Evolutionary conservation across 129 eudicot genomes (phyloP), one percentile per base, ranked within the genome.

Genomic region (Lactuca saligna): DNA sequence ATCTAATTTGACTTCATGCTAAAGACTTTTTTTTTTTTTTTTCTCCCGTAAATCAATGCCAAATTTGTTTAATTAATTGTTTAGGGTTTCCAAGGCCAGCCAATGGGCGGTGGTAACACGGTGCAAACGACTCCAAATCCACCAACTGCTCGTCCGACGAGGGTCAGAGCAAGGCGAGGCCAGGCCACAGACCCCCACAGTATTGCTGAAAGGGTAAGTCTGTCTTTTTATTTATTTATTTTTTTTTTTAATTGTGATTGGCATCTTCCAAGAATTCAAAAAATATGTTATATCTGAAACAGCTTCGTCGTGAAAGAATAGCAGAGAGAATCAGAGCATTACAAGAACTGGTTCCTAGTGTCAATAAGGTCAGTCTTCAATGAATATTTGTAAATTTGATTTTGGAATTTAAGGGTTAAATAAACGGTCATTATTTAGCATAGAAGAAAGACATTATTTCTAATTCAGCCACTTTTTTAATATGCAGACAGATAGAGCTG

Each of bases 151-250:
- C 96, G 98, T 20, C 95, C 98, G 11, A 62, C 81, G 12, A 88
- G 98, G 75, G 95, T 91, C 72, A 78, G 98, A 66, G 98, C 98
- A 3, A 84, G 94, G 70, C 77, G 98, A 78, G 98, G 98, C 42
- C 98, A 88, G 83, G 98, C 98, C 25, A 91, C 98, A 4, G 98
- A 91, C 81, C 98, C 98, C 11, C 98, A 88, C 78, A 91, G 98
- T 73, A 91, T 91, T 73, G 98, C 98, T 62, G 98, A 91, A 80
- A 79, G 98, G 91, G 98, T 91, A 91, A 77, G 72, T 12, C 55
- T 61, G 35, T 44, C 72, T 39, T 35, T 4, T 17, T 42, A 10
- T 50, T 8, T 17, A n/a, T 7, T 10, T 51, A 33, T 6, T 32
- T 49, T 58, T 5, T 33, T 29, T 53, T 29, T 44, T 42, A 2